Conservation (phyloP, 139 green algal genomes). For the Mesotaenium endlicherianum region DNA sequence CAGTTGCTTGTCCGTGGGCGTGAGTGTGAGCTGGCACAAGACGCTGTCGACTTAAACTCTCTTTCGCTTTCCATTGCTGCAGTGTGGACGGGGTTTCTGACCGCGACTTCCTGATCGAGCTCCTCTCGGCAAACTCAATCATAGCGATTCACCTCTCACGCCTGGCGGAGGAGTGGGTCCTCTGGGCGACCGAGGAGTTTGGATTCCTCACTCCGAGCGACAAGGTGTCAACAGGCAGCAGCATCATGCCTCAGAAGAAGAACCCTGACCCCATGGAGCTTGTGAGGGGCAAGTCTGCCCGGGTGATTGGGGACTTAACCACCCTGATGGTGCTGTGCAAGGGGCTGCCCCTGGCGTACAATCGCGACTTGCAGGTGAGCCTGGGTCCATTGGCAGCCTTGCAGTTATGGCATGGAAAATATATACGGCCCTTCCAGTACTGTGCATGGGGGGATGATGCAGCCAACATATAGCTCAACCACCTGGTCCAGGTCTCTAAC, state of each 20-base stretch:
- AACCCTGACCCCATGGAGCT: conserved; percentile 98
- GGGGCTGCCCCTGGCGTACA: conserved; percentile 95
- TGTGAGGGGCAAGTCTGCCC: conserved; percentile 82
- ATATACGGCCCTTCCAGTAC: too few species aligned
- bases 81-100: conserved; percentile 92
- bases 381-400: not conserved
- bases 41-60: too few species aligned
- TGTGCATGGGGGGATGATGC: too few species aligned
- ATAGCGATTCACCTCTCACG: conserved; percentile 83
- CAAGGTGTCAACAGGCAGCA: conserved; percentile 74
- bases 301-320: conserved; percentile 83
- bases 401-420: too few species aligned
- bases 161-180: conserved; percentile 54
- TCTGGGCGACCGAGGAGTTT: conserved; percentile 54
- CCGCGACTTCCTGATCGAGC: conserved; percentile 93
- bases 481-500: too few species aligned
- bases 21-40: too few species aligned
- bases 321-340: conserved; percentile 89
- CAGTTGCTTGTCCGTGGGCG: too few species aligned
- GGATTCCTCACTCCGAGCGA: conserved; percentile 50
- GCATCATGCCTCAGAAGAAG: conserved; percentile 99
- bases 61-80: too few species aligned
- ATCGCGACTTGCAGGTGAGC: conserved; percentile 95
- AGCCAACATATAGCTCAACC: too few species aligned
- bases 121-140: conserved; percentile 77